Evolutionary conservation across 2,329 filamentous ascomycete genomes (phyloP), one percentile per base, ranked within the genome.

Genomic region (Claviceps monticola): DNA sequence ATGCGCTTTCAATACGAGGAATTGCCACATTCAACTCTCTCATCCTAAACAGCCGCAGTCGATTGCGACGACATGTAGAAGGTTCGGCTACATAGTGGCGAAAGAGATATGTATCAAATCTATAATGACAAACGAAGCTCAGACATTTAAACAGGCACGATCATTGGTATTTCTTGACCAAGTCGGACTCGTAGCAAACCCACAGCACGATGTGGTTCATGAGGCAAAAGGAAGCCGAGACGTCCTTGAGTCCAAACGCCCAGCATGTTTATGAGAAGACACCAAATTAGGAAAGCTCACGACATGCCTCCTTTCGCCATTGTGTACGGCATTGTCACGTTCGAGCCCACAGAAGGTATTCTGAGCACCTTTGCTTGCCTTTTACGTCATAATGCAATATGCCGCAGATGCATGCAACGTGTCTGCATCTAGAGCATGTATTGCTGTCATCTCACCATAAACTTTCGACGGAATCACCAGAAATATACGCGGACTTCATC

Each of bases 311-410:
- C 86, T 0, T 71, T 88, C 21, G 89, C 86, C 1, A 73, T 90
- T 54, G 71, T 90, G 58, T 86, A 81, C 1, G 86, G 90, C 60
- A 86, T 90, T 55, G 86, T 89, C 58, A 90, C 90, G 62, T 90
- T 87, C 64, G 66, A 85, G 47, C 86, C 86, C 0, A 79, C 81
- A 56, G 76, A 89, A 61, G 86, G 86, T 5, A 71, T 90, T 0
- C 71, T 89, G 11, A 90, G 90, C 68, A 82, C 84, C 0, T 89
- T 90, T 60, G 85, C 85, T 0, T 75, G 79, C 4, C 73, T 82
- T 90, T 86, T 62, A 75, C 73, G 0, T 73, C 78, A 0, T 90
- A 86, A 86, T 73, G 83, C 72, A 84, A 89, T 66, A 90, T 90
- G 86, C 85, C 85, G 0, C 74, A 81, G 2, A 82, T 89, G 57